These are phyloP conservation scores for Blastobotrys malaysiensis DNA, from an alignment of 1,139 yeast species.

Conservation along the genomic window DNA sequence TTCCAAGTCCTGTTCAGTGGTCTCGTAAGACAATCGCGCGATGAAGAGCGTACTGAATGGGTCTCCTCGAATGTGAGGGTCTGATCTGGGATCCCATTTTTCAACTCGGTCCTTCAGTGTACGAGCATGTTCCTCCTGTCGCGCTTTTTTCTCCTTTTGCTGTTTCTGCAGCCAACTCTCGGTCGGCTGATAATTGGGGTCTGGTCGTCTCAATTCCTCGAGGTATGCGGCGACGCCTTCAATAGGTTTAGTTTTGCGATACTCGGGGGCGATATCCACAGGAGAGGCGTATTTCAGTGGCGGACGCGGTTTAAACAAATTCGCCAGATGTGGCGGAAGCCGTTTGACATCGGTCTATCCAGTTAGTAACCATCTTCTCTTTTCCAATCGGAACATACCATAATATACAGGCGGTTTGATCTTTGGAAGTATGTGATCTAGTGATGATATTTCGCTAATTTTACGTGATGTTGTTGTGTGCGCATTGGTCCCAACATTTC, in stretches of 20 bases:
- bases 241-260: conserved; percentile 47
- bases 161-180: conserved; percentile 37
- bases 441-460: not conserved
- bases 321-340: conserved; percentile 60
- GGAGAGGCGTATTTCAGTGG: conserved; percentile 56
- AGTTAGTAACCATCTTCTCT: conserved; percentile 1
- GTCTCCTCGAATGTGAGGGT: conserved; percentile 62
- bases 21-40: conserved; percentile 58
- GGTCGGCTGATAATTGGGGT: conserved; percentile 32
- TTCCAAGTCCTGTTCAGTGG: conserved; percentile 67
- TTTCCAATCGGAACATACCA: not conserved
- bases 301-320: conserved; percentile 63
- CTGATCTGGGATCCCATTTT: conserved; percentile 52
- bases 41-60: conserved; percentile 77
- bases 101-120: conserved; percentile 32
- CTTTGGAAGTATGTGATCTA: not conserved
- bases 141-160: conserved; percentile 33
- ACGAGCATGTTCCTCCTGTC: conserved; percentile 29
- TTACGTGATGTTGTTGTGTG: not conserved
- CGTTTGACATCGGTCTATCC: conserved; percentile 41
- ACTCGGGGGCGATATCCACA: conserved; percentile 48
- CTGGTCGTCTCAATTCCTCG: conserved; percentile 4
- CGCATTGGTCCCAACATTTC: not conserved
- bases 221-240: conserved; percentile 47
- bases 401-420: not conserved